phyloP scores from a whole-genome alignment of 345 rosid species.

The Corchorus olitorius region DNA sequence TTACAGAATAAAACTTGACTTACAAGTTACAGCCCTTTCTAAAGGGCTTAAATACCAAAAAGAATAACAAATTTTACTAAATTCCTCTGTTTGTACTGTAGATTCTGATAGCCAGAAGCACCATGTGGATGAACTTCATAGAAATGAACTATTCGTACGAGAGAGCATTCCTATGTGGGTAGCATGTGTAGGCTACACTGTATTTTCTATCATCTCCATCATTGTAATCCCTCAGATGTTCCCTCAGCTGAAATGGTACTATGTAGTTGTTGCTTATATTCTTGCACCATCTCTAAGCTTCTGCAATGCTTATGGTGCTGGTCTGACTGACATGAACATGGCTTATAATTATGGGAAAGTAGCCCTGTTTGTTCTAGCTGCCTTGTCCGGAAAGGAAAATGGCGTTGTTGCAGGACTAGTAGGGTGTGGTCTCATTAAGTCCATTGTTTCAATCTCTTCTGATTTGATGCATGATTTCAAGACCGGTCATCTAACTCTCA shows the following conservation, averaged over 20 bases:
- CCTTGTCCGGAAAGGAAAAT: constrained; percentile 57
- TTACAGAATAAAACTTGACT: background rate
- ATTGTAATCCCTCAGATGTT: constrained; percentile 78
- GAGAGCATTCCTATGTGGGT: constrained; percentile 84
- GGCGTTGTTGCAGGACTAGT: constrained; percentile 91
- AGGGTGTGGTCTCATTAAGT: constrained; percentile 87
- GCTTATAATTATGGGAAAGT: constrained; percentile 93
- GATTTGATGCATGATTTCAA: constrained; percentile 97
- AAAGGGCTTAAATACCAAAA: too few species aligned
- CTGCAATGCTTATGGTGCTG: constrained; percentile 97
- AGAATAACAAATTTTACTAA: constrained; percentile 10
- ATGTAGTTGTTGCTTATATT: constrained; percentile 75
- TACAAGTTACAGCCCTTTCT: background rate
- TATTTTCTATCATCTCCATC: constrained; percentile 72
- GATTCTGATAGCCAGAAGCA: constrained; percentile 34
- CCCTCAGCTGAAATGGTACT: constrained; percentile 91
- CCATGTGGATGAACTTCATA: constrained; percentile 36
- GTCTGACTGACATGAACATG: constrained; percentile 98
- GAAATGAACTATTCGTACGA: constrained; percentile 66
- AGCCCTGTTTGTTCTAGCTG: constrained; percentile 80
- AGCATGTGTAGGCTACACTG: constrained; percentile 65
- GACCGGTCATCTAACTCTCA: constrained; percentile 84
- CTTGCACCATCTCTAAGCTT: constrained; percentile 89
- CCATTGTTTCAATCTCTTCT: constrained; percentile 82
- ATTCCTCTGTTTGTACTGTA: constrained; percentile 20